Conservation (phyloP, 106 monocot genomes). For the Phalaenopsis equestris region DNA sequence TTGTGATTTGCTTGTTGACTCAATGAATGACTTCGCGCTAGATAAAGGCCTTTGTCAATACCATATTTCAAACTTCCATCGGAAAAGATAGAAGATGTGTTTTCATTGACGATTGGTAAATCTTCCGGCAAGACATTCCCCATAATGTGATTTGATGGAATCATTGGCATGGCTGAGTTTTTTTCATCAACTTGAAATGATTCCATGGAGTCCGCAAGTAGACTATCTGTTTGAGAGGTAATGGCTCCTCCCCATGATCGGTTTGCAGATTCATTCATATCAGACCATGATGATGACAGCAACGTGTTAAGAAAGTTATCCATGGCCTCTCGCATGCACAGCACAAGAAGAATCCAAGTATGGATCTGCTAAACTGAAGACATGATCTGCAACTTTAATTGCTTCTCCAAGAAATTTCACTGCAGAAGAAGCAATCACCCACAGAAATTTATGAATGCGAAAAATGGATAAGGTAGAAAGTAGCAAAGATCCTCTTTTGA, state of each 20-base stretch:
- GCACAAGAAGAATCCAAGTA: not conserved
- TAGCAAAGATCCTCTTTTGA: not conserved
- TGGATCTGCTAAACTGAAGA: constrained; percentile 5
- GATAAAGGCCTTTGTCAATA: constrained; percentile 9
- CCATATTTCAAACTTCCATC: constrained; percentile 23
- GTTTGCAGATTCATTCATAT: constrained; percentile 18
- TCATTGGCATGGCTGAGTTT: constrained; percentile 14
- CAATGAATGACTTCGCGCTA: constrained; percentile 13
- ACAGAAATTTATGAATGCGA: not conserved
- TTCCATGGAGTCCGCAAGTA: constrained; percentile 19
- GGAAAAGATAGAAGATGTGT: constrained; percentile 9
- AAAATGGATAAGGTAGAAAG: not conserved
- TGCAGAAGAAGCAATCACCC: not conserved
- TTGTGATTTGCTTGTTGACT: constrained; percentile 2
- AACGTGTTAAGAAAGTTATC: constrained; percentile 38
- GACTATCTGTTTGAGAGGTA: constrained; percentile 21
- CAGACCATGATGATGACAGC: constrained; percentile 40
- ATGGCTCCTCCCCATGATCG: constrained; percentile 26
- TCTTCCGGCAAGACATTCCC: constrained; percentile 12
- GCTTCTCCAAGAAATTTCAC: not conserved
- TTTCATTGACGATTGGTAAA: constrained; percentile 14
- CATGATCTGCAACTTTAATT: constrained; percentile 1
- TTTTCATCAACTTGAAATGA: constrained; percentile 16
- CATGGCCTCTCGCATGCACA: constrained; percentile 12
- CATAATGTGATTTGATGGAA: constrained; percentile 19